Base-by-base conservation (phyloP, 768 basidiomycete genomes). In the Tulasnella sp. region DNA sequence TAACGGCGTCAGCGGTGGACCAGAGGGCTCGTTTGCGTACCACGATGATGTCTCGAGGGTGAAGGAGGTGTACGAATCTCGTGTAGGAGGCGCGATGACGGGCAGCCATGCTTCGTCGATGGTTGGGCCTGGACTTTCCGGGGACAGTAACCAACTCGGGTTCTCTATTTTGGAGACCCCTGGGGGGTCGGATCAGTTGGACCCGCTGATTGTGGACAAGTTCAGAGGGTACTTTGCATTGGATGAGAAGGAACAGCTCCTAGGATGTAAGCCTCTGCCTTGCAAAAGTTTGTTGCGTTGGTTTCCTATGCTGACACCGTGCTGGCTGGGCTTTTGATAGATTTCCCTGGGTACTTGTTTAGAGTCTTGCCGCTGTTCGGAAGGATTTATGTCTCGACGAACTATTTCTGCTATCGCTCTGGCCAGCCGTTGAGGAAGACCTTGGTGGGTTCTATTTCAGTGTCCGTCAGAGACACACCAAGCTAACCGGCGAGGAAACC, bases 371-470 rank as follows among this genome's bases (percentile, higher is more conserved):
- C 98, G 0, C 89, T 97, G 18, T 93, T 89, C 80, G 97, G 97
- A 9, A 89, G 92, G 75, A 89, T 98, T 39, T 98, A 93, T 83
- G 89, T 99, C 80, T 97, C 97, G n/a, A 91, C 90, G 16, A 95
- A 94, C 85, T 93, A 91, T 84, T 93, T 99, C 85, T 98, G 96
- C 86, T 99, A 99, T 90, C 94, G 95, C 83, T 96, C 97, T 6
- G 93, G 90, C 62, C 91, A 95, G 6, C 90, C 93, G 40, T 84
- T 97, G 74, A 90, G 93, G 68, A 93, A 92, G 84, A 98, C 96
- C 18, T 90, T 91, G 87, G 97, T 95, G 82, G 82, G 92, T 84
- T 16, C 56, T 14, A n/a, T 19, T 80, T n/a, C 62, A 1, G 1
- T 10, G 62, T 34, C 16, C 10, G 10, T 36, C 19, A 9, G 34